These are phyloP conservation scores for Stemphylium vesicarium DNA, from an alignment of 2,329 filamentous ascomycete genomes.

Conservation along the genomic window DNA sequence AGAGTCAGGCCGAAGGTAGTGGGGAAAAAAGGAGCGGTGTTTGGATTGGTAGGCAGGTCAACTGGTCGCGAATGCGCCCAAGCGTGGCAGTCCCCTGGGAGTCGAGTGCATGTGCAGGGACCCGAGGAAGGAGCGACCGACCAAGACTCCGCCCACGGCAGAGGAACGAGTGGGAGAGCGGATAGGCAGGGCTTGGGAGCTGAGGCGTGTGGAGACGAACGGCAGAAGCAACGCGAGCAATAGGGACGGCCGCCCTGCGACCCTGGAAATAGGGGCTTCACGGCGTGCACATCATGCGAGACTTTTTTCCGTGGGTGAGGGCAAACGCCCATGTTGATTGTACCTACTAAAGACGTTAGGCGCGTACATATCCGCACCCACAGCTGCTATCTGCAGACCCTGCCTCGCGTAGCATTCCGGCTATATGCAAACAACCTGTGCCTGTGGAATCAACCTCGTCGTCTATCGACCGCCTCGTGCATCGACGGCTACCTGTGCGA, in stretches of 20 bases:
- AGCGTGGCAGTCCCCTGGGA: conserved; percentile 8
- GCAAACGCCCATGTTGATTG: conserved; percentile 6
- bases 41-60: conserved; percentile 2
- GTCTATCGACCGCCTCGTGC: no score
- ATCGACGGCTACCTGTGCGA: no score
- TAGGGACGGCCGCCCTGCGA: not conserved
- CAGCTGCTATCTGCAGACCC: conserved; percentile 10
- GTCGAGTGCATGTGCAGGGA: conserved; percentile 5
- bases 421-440: conserved; percentile 12
- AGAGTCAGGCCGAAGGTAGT: conserved; percentile 8
- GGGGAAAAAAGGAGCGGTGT: conserved; percentile 14
- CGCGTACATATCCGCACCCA: conserved; percentile 13
- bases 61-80: conserved; percentile 4
- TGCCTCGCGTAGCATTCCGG: conserved; percentile 17
- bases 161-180: conserved; percentile 12
- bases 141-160: conserved; percentile 4
- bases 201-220: not conserved
- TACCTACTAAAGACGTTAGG: conserved; percentile 8
- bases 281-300: not conserved
- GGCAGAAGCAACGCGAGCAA: not conserved
- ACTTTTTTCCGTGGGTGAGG: conserved; percentile 7
- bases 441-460: not conserved
- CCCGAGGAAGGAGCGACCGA: conserved; percentile 12
- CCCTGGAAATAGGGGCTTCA: conserved; percentile 13
- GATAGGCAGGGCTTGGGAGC: not conserved